A percentile compares a stretch with the other conserved stretches of the same genome.
Evolutionary conservation across 352 stramenopile genomes (phyloP).

Genomic region (Phytophthora pistaciae): DNA sequence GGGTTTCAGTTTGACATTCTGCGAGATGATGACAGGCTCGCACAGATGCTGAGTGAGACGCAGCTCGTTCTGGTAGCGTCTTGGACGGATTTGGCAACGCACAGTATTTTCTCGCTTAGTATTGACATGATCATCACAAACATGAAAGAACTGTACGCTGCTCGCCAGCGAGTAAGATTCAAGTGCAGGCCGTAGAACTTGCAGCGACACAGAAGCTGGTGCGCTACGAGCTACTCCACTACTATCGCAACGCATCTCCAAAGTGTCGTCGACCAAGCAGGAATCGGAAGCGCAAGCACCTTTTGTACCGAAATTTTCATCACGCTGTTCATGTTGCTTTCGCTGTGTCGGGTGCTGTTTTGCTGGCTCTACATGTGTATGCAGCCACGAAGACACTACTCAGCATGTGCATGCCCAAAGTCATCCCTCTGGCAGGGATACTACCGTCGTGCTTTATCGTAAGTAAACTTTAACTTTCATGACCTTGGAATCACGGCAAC

Average conservation of each 20-base stretch:
- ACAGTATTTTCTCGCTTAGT: conserved; percentile 14
- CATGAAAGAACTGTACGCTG: conserved; percentile 15
- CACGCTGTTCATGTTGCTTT: conserved; percentile 1
- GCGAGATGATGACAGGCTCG: neutral
- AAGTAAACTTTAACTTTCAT: neutral
- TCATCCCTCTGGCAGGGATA: neutral
- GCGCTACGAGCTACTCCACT: no score
- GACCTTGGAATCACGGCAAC: neutral
- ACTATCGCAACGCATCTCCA: no score
- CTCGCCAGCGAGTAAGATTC: neutral
- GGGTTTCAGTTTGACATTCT: conserved; percentile 3
- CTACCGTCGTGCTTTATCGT: neutral
- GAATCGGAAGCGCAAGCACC: neutral
- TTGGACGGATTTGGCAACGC: conserved; percentile 17
- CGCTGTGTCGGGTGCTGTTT: conserved; percentile 14
- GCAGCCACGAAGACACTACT: conserved; percentile 11
- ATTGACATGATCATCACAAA: conserved; percentile 1
- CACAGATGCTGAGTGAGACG: conserved; percentile 21
- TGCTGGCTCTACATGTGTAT: conserved; percentile 23
- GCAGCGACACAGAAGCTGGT: no score
- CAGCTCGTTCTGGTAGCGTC: conserved; percentile 28
- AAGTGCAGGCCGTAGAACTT: no score
- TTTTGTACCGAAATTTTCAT: neutral
- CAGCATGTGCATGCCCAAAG: conserved; percentile 3
- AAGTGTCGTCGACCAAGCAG: no score